Evolutionary conservation across 108 stramenopile genomes (phyloP), one percentile per base, ranked within the genome.

Genomic region (Thalassiosira profunda): DNA sequence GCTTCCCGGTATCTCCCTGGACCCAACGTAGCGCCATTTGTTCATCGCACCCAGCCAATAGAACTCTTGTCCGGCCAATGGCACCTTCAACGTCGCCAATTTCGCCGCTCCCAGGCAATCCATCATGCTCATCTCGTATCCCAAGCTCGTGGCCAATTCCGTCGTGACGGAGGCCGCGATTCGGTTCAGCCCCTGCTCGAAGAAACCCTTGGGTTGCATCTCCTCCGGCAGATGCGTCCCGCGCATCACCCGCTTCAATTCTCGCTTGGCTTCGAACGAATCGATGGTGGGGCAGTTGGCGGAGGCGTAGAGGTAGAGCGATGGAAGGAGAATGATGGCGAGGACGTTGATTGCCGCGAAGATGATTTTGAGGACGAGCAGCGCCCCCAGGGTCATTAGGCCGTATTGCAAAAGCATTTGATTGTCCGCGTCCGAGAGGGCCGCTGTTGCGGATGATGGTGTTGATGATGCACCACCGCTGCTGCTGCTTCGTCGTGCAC

Each of bases 171-270:
- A 71, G 8, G 92, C 92, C 30, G 80, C 69, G 9, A 89, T 38
- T 36, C 86, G 58, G 18, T 85, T 85, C 12, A 79, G 33, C 17
- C 75, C 76, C 70, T 76, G 64, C 31, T 65, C 74, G 25, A 89
- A 58, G 6, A 76, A 83, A 24, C 80, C 83, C 67, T 74, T 83
- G 33, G 92, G 88, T 48, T 89, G 86, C 40, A 85, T 67, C 18
- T 79, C 70, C 34, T 82, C 86, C 5, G 92, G 88, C n/a, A 91
- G 73, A 35, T 89, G 85, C 23, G 84, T 70, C 3, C 92, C 92
- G 33, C 92, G 60, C 60, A 94, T 49, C 34, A 91, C 89, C 6
- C 87, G 57, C 46, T 89, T 89, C 23, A 94, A 49, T 61, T 94
- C 82, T 36, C 76, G 74, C 45, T 90, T 90, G 46, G 87, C 77